Evolutionary conservation across 768 basidiomycete genomes (phyloP).

Genomic region (Serendipita sp.): DNA sequence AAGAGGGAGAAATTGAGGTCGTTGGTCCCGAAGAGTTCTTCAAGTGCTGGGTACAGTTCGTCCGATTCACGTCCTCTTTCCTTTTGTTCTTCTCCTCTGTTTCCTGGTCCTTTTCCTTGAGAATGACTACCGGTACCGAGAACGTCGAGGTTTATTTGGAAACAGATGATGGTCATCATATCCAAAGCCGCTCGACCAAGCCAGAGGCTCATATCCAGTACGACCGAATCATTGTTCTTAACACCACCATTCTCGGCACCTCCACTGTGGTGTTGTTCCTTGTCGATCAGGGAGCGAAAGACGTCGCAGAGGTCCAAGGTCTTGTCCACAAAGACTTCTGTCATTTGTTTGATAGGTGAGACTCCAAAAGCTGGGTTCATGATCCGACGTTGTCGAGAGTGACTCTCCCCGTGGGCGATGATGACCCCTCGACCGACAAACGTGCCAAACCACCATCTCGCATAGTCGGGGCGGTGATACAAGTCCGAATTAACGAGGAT

Average conservation of each 20-base stretch:
- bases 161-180: background rate
- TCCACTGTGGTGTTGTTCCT: no score
- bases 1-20: background rate
- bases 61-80: background rate
- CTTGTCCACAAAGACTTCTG: background rate
- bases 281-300: background rate
- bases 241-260: background rate
- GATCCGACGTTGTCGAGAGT: constrained; percentile 5
- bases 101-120: background rate
- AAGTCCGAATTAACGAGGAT: background rate
- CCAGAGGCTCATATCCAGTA: background rate
- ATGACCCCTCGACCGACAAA: constrained; percentile 5
- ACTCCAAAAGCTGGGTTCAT: constrained; percentile 2
- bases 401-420: constrained; percentile 5
- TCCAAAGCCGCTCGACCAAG: background rate
- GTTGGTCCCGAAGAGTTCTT: background rate
- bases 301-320: background rate
- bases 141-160: background rate
- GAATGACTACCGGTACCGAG: background rate
- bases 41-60: background rate
- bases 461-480: background rate
- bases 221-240: background rate
- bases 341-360: background rate
- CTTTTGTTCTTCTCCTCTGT: background rate
- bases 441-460: background rate